Evolutionary conservation across 129 eudicot species (phyloP), one percentile per base, ranked within the genome.

Genomic region (Flaveria linearis): DNA sequence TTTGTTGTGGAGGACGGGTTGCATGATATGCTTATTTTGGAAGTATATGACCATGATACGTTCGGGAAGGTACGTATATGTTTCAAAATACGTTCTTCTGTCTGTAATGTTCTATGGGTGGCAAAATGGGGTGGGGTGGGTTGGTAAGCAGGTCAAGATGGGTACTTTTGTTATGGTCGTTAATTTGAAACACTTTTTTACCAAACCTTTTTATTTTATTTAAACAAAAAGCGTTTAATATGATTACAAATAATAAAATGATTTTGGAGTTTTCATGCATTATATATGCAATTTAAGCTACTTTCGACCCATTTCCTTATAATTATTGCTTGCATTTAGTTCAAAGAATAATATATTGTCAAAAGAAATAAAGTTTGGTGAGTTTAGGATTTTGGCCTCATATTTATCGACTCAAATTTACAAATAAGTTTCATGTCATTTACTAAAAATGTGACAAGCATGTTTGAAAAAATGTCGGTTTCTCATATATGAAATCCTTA

Each of bases 1-100:
- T 94, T 94, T 62, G 93, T 94, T 43, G 94, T 94, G 39, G 97
- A 91, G 80, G 99, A 94, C 73, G 99, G 97, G 77, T 80, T 94
- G 57, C 99, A 94, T 63, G 99, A 94, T 78, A 94, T 94, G 99
- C 89, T 94, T 16, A 76, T 85, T 41, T 76, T 87, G 47, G 99
- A 94, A 89, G 82, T 94, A 11, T 94, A 87, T 84, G 99, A 94
- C 77, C 99, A 94, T 73, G 99, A 94, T 82, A 94, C 99, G 22
- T 94, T 94, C 58, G 99, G 99, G 67, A 94, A 94, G 97, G 99
- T 92, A 85, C 12, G 8, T 2, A 39, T 52, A 66, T 78, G 71
- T 23, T 68, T 77, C 7, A 26, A 41, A 49, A 57, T 18, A 15
- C 9, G 3, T 18, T 26, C 11, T 12, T 47, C 3, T 9, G 20